These are phyloP conservation scores for Ulota crispa DNA, from an alignment of 225 moss, liverwort and hornwort genomes.

Conservation along the genomic window DNA sequence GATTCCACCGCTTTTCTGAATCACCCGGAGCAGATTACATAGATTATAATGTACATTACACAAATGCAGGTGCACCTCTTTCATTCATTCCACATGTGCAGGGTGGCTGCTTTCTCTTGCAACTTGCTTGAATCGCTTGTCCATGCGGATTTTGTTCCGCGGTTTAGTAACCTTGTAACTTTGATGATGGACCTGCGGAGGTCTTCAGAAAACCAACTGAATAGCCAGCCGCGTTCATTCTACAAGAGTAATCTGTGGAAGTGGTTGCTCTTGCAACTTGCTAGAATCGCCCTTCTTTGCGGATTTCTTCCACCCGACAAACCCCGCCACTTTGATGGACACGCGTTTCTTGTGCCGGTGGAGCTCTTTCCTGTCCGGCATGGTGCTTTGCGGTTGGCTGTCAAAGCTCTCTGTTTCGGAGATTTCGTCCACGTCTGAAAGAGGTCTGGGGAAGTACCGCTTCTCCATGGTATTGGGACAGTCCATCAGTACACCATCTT, in stretches of 20 bases:
- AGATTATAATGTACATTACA: constrained; percentile 19
- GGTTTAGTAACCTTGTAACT: constrained; percentile 12
- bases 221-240: neutral
- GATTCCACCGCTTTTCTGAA: neutral
- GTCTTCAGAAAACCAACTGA: too few species aligned
- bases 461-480: constrained; percentile 14
- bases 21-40: neutral
- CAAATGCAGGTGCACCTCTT: neutral
- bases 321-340: constrained; percentile 50
- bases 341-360: constrained; percentile 25
- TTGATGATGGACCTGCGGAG: constrained; percentile 22
- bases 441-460: constrained; percentile 31
- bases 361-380: constrained; percentile 11
- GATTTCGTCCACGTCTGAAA: constrained; percentile 51
- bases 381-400: neutral
- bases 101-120: neutral
- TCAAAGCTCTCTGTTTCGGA: constrained; percentile 47
- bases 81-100: neutral
- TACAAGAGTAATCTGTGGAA: neutral
- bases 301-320: constrained; percentile 47
- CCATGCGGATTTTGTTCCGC: constrained; percentile 18
- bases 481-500: constrained; percentile 28
- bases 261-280: neutral
- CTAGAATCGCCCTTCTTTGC: constrained; percentile 25
- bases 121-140: constrained; percentile 7